Conservation (phyloP, 106 monocot species). For the Chionographis japonica region DNA sequence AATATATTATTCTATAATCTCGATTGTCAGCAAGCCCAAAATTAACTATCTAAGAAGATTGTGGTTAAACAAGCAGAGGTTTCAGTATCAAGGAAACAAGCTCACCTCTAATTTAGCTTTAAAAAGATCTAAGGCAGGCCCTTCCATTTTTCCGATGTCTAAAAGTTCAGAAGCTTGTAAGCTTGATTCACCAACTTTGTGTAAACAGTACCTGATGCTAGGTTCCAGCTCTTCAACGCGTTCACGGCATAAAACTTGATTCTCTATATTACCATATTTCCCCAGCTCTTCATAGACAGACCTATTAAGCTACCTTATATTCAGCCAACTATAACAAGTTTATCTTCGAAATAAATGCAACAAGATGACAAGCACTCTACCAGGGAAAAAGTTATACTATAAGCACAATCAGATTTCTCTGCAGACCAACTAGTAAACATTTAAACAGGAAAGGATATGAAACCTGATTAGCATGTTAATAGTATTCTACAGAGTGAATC, state of each 20-base stretch:
- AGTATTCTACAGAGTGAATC: not conserved
- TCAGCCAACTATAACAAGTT: not conserved
- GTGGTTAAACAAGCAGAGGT: not conserved
- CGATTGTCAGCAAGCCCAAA: not conserved
- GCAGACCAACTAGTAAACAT: not conserved
- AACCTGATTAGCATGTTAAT: no score
- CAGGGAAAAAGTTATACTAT: no score
- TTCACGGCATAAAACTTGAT: constrained; percentile 92
- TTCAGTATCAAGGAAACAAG: constrained; percentile 8
- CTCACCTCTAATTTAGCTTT: constrained; percentile 90
- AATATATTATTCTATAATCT: not conserved
- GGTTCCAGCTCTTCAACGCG: constrained; percentile 98
- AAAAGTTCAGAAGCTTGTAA: constrained; percentile 82
- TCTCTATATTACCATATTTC: constrained; percentile 88
- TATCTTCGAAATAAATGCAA: not conserved
- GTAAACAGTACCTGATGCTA: constrained; percentile 90
- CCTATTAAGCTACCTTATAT: constrained; percentile 29
- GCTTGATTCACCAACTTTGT: constrained; percentile 81
- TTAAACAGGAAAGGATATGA: no score
- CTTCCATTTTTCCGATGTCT: constrained; percentile 81
- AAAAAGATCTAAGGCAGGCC: constrained; percentile 93
- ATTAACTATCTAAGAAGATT: not conserved
- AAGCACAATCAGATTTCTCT: not conserved
- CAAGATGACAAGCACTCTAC: not conserved
- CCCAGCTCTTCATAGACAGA: constrained; percentile 94